Evolutionary conservation across 2,329 filamentous ascomycete species (phyloP).

Genomic region (Albophoma yamanashiensis): DNA sequence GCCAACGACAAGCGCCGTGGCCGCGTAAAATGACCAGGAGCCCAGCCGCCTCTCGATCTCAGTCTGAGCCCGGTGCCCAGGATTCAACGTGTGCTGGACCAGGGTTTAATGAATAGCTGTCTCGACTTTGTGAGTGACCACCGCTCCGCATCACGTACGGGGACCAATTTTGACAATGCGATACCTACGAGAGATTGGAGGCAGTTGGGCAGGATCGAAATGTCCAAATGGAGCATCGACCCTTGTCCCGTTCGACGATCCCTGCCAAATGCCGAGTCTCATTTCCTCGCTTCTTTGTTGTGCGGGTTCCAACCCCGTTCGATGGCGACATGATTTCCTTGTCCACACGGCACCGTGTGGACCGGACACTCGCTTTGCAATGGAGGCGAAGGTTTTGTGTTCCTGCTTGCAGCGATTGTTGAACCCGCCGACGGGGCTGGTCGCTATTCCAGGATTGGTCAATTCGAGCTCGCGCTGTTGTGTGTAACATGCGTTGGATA

Average conservation of each 20-base stretch:
- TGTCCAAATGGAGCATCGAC: not conserved
- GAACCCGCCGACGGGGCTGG: not conserved
- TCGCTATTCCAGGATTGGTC: not conserved
- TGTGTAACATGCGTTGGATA: not conserved
- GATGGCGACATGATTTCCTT: not conserved
- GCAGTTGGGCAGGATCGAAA: not conserved
- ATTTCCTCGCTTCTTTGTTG: slow-evolving; percentile 6
- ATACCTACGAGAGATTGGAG: not conserved
- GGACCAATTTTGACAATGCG: not conserved
- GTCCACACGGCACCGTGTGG: not conserved
- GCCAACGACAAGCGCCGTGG: not conserved
- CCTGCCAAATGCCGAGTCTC: slow-evolving; percentile 3
- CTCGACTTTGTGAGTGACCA: not conserved
- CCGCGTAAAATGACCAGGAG: not conserved
- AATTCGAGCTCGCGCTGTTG: not conserved
- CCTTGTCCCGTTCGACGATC: not conserved
- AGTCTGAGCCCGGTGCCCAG: not conserved
- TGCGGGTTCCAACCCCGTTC: not conserved
- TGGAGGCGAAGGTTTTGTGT: not conserved
- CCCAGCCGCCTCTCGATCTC: not conserved
- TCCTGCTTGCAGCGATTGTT: not conserved
- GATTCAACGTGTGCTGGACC: not conserved
- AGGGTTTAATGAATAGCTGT: not conserved
- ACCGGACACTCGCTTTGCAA: not conserved
- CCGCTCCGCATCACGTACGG: not conserved